A percentile compares a stretch with the other conserved stretches of the same genome.
Conservation (phyloP, 495 filamentous ascomycete genomes). For the Jackrogersella multiformis region DNA sequence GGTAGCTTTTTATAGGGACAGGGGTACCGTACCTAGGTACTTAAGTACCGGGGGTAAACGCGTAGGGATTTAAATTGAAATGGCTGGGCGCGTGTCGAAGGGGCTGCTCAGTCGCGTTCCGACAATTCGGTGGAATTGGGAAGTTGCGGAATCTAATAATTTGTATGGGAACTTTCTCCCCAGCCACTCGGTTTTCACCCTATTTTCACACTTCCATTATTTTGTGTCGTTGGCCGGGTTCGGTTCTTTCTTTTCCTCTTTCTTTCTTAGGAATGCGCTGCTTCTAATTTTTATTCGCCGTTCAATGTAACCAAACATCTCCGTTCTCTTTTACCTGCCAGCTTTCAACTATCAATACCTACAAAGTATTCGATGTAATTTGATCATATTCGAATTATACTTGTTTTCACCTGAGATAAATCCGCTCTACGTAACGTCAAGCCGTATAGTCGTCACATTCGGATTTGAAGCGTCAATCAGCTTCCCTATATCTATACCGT, state of each 20-base stretch:
- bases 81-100: constrained; percentile 47
- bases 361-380: constrained; percentile 10
- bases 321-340: constrained; percentile 24
- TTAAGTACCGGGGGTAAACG: too few relatives aligned
- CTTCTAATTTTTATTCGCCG: constrained; percentile 22
- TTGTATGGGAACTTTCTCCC: constrained; percentile 15
- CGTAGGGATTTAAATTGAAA: constrained; percentile 49
- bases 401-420: not conserved
- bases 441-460: constrained; percentile 12
- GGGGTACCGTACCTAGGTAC: too few relatives aligned
- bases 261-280: constrained; percentile 26
- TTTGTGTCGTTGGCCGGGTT: constrained; percentile 18
- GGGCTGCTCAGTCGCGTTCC: constrained; percentile 32
- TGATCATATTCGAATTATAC: not conserved
- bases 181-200: constrained; percentile 45
- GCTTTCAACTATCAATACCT: constrained; percentile 25
- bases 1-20: not conserved
- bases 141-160: constrained; percentile 11
- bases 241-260: constrained; percentile 26
- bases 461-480: not conserved
- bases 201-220: constrained; percentile 32
- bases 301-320: constrained; percentile 18
- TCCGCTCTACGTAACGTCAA: not conserved
- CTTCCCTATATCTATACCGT: too few relatives aligned
- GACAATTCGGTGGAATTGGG: not conserved